Percentiles rank a stretch among this genome's conserved stretches.
Evolutionary conservation across 768 basidiomycete genomes (phyloP).

Genomic region (Tulasnella sp.): DNA sequence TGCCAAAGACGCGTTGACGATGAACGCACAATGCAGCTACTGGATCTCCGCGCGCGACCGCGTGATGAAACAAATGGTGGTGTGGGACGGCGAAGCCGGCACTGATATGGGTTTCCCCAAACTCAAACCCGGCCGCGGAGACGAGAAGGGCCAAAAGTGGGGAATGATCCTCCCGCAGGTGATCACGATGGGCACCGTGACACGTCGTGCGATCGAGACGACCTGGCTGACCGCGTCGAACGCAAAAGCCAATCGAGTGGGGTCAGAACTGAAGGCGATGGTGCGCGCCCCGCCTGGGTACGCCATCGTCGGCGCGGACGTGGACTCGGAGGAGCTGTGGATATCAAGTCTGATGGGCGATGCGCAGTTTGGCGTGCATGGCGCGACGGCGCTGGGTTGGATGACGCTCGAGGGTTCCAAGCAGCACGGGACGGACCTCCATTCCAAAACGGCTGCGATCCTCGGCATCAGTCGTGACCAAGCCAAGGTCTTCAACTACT

Average conservation of each 20-base stretch:
- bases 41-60: constrained; percentile 94
- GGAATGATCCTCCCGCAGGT: constrained; percentile 94
- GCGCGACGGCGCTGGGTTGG: constrained; percentile 95
- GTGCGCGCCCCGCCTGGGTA: constrained; percentile 88
- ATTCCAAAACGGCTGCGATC: constrained; percentile 91
- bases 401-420: constrained; percentile 99
- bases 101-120: constrained; percentile 41
- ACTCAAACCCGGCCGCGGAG: constrained; percentile 19
- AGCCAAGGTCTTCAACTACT: constrained; percentile 98
- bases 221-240: constrained; percentile 99
- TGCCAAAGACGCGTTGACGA: constrained; percentile 72
- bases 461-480: constrained; percentile 86
- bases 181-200: constrained; percentile 97
- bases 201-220: constrained; percentile 91
- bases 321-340: constrained; percentile 98
- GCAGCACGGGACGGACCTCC: constrained; percentile 83
- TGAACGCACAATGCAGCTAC: constrained; percentile 92
- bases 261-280: constrained; percentile 97
- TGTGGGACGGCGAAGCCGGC: constrained; percentile 48
- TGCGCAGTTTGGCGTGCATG: constrained; percentile 92
- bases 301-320: constrained; percentile 92
- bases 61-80: constrained; percentile 83
- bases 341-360: constrained; percentile 98
- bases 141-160: constrained; percentile 39
- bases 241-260: constrained; percentile 95